Base-by-base conservation (phyloP, 2,329 filamentous ascomycete genomes). In the Ophiostoma himal-ulmi region DNA sequence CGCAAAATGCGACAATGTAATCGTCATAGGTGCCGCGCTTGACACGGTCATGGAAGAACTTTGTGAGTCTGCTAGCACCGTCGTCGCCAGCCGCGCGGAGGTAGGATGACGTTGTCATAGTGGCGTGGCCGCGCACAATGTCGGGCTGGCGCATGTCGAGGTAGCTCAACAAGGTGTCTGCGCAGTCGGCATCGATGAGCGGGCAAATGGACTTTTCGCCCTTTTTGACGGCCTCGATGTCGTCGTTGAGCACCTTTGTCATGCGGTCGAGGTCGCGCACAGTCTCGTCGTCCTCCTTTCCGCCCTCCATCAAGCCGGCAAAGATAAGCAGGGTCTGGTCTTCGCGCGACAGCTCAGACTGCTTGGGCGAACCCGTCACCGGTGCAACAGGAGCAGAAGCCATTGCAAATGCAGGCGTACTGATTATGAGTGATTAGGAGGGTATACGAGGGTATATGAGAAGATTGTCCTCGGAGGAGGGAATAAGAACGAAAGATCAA, bases 1-100 rank as follows among this genome's bases (percentile, higher is more conserved):
- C 93, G 69, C 94, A 98, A 78, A 97, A 98, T 6, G 94, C 94
- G 68, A 95, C 84, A 70, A 97, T 92, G 74, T 96, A 88, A 79
- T 96, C 92, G 76, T 97, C 94, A 73, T 93, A 92, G 34, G 91
- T 94, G 69, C 89, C 89, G 73, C 90, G 88, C 74, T 86, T 81
- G 20, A 96, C 84, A 69, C 90, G 88, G 20, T 86, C 83, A 69
- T 89, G 89, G 77, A 97, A 91, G 78, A 95, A 94, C 5, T 86
- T 85, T 5, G 87, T 86, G 68, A 97, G 86, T 74, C 89, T 86
- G 74, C 87, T 84, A 74, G 88, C 85, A 3, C 93, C 92, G 7
- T 86, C 84, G 14, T 94, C 87, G 69, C 88, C 88, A 3, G 91
- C 88, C 37, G 89, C 88, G 78, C 94, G 91, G 72, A 97, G 85